These are phyloP conservation scores for Globisporangium iwayamae DNA, from an alignment of 352 stramenopile genomes.

Conservation along the genomic window DNA sequence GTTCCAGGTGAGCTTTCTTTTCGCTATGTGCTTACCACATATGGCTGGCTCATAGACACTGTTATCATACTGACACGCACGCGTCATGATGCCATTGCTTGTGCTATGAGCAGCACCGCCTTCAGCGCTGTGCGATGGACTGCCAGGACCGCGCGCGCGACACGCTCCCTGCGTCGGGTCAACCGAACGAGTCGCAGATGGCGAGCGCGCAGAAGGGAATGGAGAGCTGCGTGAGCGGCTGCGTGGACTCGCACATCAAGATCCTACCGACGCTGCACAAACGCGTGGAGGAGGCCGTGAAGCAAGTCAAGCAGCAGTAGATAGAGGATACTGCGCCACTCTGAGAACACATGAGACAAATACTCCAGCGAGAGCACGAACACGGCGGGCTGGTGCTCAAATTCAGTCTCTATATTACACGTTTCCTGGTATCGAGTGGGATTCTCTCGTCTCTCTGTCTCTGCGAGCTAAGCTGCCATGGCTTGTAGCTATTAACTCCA, in stretches of 20 bases:
- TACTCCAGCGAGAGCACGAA: background rate
- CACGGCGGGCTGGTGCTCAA: background rate
- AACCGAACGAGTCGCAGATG: conserved; percentile 71
- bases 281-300: conserved; percentile 67
- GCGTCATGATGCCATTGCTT: background rate
- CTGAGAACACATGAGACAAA: background rate
- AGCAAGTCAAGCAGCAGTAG: conserved; percentile 64
- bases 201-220: conserved; percentile 68
- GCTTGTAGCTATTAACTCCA: background rate
- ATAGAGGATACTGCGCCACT: background rate
- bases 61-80: background rate
- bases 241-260: conserved; percentile 75
- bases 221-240: conserved; percentile 62
- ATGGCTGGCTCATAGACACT: background rate
- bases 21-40: background rate
- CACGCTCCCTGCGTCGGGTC: conserved; percentile 45
- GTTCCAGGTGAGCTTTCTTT: conserved; percentile 45
- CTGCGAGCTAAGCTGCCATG: background rate
- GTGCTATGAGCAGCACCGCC: conserved; percentile 40
- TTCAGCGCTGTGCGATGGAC: conserved; percentile 84
- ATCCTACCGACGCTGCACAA: conserved; percentile 71
- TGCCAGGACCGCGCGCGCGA: conserved; percentile 84
- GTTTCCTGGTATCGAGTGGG: background rate
- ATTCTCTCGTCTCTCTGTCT: background rate
- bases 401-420: background rate